These are phyloP conservation scores for Saccharomyces kudriavzevii DNA, from an alignment of 805 yeast species.

Conservation along the genomic window DNA sequence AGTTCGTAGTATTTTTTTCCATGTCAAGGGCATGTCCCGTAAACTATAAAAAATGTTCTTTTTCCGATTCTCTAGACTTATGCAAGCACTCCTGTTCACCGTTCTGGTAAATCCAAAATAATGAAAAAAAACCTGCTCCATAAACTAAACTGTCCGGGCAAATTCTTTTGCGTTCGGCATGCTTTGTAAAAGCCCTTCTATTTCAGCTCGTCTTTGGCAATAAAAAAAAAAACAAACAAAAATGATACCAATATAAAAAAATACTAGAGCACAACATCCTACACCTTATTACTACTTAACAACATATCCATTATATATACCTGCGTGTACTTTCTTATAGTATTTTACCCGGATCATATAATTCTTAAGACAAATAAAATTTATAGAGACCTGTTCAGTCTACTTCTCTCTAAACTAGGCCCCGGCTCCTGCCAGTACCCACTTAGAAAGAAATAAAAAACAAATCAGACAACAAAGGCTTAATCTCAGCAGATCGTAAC, in stretches of 20 bases:
- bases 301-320: no score
- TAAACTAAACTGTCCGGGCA: neutral
- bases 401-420: constrained; percentile 4
- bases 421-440: constrained; percentile 8
- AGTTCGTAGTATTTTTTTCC: neutral
- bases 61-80: neutral
- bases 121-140: neutral
- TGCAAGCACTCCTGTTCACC: neutral
- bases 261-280: no score
- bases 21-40: neutral
- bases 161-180: neutral
- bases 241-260: neutral
- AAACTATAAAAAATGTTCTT: neutral
- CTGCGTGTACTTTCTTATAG: no score
- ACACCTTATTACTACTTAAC: no score
- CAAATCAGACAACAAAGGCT: constrained; percentile 18
- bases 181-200: neutral
- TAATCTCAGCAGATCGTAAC: constrained; percentile 43
- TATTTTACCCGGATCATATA: neutral
- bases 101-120: neutral
- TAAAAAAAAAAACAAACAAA: neutral
- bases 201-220: neutral
- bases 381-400: neutral
- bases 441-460: constrained; percentile 2
- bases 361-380: neutral